phyloP scores from a whole-genome alignment of 768 basidiomycete species.

The Naganishia vaughanmartiniae region DNA sequence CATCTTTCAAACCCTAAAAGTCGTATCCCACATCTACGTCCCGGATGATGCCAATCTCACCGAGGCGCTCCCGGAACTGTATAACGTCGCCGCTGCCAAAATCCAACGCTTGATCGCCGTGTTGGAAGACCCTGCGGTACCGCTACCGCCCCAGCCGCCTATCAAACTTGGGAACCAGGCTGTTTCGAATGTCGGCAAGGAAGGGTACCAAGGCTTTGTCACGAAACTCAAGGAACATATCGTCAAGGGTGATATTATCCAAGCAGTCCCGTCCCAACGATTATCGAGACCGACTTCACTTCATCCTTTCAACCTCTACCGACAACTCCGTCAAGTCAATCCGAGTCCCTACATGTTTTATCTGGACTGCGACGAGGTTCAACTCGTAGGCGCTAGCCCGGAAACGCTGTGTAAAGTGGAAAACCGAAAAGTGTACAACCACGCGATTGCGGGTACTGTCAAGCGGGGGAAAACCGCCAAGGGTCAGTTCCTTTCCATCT shows the following conservation, averaged over 20 bases:
- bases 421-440: slow-evolving; percentile 86
- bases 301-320: slow-evolving; percentile 96
- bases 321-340: slow-evolving; percentile 88
- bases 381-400: slow-evolving; percentile 96
- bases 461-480: slow-evolving; percentile 78
- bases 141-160: slow-evolving; percentile 58
- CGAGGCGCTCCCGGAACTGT: slow-evolving; percentile 70
- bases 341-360: slow-evolving; percentile 99
- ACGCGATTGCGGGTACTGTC: slow-evolving; percentile 95
- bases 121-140: slow-evolving; percentile 61
- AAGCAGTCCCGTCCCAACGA: slow-evolving; percentile 94
- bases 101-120: slow-evolving; percentile 74
- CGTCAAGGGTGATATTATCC: slow-evolving; percentile 94
- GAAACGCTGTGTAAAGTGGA: slow-evolving; percentile 97
- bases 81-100: slow-evolving; percentile 79
- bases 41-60: slow-evolving; percentile 62
- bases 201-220: slow-evolving; percentile 86
- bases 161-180: slow-evolving; percentile 57
- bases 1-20: slow-evolving; percentile 87
- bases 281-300: slow-evolving; percentile 77
- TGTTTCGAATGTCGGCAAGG: slow-evolving; percentile 87
- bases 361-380: slow-evolving; percentile 84
- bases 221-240: slow-evolving; percentile 91
- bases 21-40: slow-evolving; percentile 92
- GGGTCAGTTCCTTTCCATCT: slow-evolving; percentile 63